Conservation (phyloP, 2,329 filamentous ascomycete genomes). For the Aspergillus sp. region DNA sequence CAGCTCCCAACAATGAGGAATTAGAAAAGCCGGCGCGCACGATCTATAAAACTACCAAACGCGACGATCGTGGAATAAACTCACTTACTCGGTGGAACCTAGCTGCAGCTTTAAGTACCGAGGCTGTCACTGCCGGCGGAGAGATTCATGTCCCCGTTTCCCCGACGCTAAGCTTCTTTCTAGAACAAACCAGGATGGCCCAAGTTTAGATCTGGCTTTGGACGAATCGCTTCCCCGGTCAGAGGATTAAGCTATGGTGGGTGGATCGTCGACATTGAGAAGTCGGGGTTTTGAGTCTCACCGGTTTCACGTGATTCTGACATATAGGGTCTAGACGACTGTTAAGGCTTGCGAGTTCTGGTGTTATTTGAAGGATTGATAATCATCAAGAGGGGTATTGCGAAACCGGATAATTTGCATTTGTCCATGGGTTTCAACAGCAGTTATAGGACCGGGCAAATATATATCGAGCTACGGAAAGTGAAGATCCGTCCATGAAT, state of each 20-base stretch:
- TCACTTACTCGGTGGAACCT: not conserved
- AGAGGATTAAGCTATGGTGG: not conserved
- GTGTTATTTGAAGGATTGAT: too few species aligned
- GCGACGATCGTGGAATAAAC: not conserved
- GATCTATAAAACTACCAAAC: not conserved
- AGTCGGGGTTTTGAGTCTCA: slow-evolving; percentile 4
- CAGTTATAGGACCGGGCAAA: too few species aligned
- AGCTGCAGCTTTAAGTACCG: not conserved
- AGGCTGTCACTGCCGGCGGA: slow-evolving; percentile 3
- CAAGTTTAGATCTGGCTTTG: not conserved
- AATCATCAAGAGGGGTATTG: too few species aligned
- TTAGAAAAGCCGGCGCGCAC: not conserved
- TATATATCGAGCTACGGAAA: too few species aligned
- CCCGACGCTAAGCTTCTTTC: not conserved
- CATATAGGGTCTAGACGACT: too few species aligned
- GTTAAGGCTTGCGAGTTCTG: too few species aligned
- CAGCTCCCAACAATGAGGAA: too few species aligned
- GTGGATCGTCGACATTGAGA: not conserved
- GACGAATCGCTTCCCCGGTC: not conserved
- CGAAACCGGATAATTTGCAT: too few species aligned
- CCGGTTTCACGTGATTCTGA: slow-evolving; percentile 1
- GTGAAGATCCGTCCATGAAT: too few species aligned
- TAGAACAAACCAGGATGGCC: not conserved
- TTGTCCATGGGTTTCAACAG: too few species aligned
- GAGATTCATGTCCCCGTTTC: slow-evolving; percentile 8